Base-by-base conservation (phyloP, 306 rosid genomes). In the Amphicarpaea edgeworthii region DNA sequence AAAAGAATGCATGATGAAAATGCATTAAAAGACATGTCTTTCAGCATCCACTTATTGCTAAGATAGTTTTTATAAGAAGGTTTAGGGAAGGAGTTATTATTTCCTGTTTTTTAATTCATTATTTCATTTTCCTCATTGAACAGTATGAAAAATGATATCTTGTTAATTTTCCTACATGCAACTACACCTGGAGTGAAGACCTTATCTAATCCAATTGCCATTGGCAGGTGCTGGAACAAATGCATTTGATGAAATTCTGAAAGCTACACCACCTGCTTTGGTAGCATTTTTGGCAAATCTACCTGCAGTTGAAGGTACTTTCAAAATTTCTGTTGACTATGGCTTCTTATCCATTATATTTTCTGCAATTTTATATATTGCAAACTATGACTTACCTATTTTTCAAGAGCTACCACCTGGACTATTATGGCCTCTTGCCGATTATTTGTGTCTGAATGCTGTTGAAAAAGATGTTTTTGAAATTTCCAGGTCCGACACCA, bases 261-360 rank as follows among this genome's bases (percentile, higher is more conserved):
- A 90, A 85, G 90, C 92, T 61, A 85, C 99, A 51, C 97, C 99
- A 12, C 91, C 97, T 75, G 83, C 92, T 42, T 85, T 95, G 87
- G 73, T 90, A 57, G 88, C 93, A 79, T 92, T 95, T 85, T 86
- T 95, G 73, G 86, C 97, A 67, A 90, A 84, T 87, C 85, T 95
- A 78, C 97, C 99, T n/a, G 84, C 88, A 53, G 85, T 92, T 80
- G 99, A 95, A 34, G 97, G 98, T 95, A 90, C 79, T 46, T 85
- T 47, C 11, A 2, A 53, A 17, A 76, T 30, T 72, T 55, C 32
- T 49, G 1, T 55, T 24, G 61, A 55, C 12, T 45, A 8, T 6
- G 20, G 72, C 66, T 42, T 60, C 24, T 16, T 54, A 23, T 67
- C 60, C 46, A 67, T 69, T 21, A 26, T 24, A 15, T 59, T 62